These are phyloP conservation scores for Pinus tabuliformis DNA, from an alignment of 75 land plant species.

Conservation along the genomic window DNA sequence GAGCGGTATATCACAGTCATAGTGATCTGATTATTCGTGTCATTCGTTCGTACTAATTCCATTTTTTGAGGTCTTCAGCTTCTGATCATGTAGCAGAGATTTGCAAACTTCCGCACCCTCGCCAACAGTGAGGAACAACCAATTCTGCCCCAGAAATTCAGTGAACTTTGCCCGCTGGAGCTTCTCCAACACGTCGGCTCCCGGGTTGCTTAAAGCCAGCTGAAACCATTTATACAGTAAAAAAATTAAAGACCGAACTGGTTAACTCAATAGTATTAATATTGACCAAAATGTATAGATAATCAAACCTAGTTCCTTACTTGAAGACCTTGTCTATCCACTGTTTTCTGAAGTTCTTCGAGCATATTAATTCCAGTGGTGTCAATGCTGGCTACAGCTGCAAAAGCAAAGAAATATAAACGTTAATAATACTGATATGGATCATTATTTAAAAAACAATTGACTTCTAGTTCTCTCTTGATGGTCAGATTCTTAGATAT, in stretches of 20 bases:
- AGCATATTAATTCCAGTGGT: slow-evolving; percentile 82
- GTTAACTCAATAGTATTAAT: neutral
- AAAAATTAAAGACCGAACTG: neutral
- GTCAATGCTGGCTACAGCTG: slow-evolving; percentile 89
- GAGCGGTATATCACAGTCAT: too few relatives aligned
- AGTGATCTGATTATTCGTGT: too few relatives aligned
- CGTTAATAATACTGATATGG: neutral
- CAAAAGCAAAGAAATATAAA: neutral
- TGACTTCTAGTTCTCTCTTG: too few relatives aligned
- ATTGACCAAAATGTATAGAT: too few relatives aligned
- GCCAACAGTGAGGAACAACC: slow-evolving; percentile 79
- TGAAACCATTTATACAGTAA: slow-evolving; percentile 16
- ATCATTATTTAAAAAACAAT: too few relatives aligned
- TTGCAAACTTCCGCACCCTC: slow-evolving; percentile 70
- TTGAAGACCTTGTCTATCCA: slow-evolving; percentile 62
- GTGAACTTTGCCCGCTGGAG: slow-evolving; percentile 53
- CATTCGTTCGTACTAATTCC: too few relatives aligned
- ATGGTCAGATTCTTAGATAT: too few relatives aligned
- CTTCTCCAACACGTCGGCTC: slow-evolving; percentile 76
- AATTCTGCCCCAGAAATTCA: slow-evolving; percentile 64
- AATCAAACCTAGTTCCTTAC: slow-evolving; percentile 21
- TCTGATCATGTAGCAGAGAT: slow-evolving; percentile 42
- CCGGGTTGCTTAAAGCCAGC: slow-evolving; percentile 89
- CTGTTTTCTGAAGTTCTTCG: slow-evolving; percentile 57
- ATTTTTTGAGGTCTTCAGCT: neutral